Base-by-base conservation (phyloP, 139 green algal genomes). In the Haematococcus sp. region DNA sequence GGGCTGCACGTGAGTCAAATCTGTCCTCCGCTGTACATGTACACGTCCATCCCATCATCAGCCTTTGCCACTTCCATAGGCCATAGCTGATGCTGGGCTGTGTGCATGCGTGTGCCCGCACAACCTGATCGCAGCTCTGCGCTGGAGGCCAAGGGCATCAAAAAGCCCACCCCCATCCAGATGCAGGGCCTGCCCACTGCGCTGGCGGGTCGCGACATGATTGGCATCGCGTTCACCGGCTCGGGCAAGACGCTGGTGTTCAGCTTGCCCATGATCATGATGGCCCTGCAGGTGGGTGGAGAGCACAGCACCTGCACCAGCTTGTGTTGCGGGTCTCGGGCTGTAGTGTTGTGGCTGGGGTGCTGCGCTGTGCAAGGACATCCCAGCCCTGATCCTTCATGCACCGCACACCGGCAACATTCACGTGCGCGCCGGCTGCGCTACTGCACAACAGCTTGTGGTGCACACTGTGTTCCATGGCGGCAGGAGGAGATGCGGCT, bases 201-300 rank as follows among this genome's bases (percentile, higher is more conserved):
- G 23, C 83, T 99, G 31, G 89, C 91, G 17, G 96, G 96, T 1
- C 75, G 96, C 0, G 96, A 99, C 90, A 98, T 98, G 87, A 98
- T 99, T 61, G 96, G 96, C 55, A 97, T 99, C 70, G 94, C 94
- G 0, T 98, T 95, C 88, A 99, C 96, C 3, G 96, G 96, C 0
- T 93, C 80, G 7, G 85, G 96, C 65, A 99, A 99, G 82, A 98
- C 96, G 25, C 84, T 98, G 11, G 92, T 95, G 27, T 99, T 98
- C 71, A 63, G 84, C 16, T 77, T 99, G 63, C 96, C 96, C 20
- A 87, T 97, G 86, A 76, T 99, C 52, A 91, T 98, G 82, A 86
- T 92, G 31, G 83, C 92, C 5, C 77, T 96, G 31, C 91, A 97
- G 77, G 80, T 82, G 58, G 63, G 65, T 1, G n/a, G 25, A 2